Percentiles rank a stretch among this genome's conserved stretches.
Conservation (phyloP, 148 eudicot species). For the Arbutus unedo region DNA sequence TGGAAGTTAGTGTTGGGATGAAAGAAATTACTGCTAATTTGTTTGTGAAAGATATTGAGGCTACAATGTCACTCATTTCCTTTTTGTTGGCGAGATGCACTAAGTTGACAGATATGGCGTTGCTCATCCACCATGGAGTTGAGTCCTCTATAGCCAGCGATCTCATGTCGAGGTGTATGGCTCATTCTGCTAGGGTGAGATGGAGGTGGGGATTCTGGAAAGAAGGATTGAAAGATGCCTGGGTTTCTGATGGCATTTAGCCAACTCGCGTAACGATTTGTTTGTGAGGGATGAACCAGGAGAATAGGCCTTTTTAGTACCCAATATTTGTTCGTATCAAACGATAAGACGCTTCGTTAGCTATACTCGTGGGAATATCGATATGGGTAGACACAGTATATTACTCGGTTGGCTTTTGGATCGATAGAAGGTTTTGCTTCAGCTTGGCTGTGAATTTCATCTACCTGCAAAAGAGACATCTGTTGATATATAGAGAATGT, state of each 20-base stretch:
- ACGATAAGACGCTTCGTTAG: too few species aligned
- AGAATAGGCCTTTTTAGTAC: neutral
- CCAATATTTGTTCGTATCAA: too few species aligned
- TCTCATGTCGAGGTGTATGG: slow-evolving; percentile 39
- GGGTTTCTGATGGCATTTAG: slow-evolving; percentile 30
- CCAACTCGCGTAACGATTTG: neutral
- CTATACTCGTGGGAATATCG: too few species aligned
- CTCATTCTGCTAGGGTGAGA: slow-evolving; percentile 31
- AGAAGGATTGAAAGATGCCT: slow-evolving; percentile 51
- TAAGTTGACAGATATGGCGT: slow-evolving; percentile 31
- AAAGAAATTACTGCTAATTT: slow-evolving; percentile 39
- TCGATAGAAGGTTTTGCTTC: neutral
- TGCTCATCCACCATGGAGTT: slow-evolving; percentile 51
- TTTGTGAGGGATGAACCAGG: neutral
- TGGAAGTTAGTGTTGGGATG: slow-evolving; percentile 20
- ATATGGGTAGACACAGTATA: too few species aligned
- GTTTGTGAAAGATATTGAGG: slow-evolving; percentile 32
- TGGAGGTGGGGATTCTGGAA: slow-evolving; percentile 79
- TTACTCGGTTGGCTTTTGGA: neutral
- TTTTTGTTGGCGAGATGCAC: slow-evolving; percentile 36
- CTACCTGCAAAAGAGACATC: too few species aligned
- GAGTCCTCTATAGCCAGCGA: slow-evolving; percentile 28
- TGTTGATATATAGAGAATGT: neutral
- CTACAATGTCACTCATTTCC: slow-evolving; percentile 40
- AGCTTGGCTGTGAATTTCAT: neutral